Base-by-base conservation (phyloP, 805 yeast genomes). In the Isabelozyma pseudorhagii region DNA sequence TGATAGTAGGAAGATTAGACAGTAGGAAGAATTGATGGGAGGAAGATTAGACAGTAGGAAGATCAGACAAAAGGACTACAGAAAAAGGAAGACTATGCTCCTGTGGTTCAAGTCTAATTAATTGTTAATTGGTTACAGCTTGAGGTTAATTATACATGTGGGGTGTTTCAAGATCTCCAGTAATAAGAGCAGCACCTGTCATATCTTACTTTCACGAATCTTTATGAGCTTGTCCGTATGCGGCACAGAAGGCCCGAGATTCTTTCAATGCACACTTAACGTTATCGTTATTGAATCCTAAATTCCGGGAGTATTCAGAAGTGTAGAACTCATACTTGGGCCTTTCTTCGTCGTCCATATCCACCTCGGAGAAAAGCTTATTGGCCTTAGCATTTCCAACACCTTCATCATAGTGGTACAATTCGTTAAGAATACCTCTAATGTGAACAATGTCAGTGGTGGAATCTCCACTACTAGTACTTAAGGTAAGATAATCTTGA, bases 391-490 rank as follows among this genome's bases (percentile, higher is more conserved):
- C 45, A 6, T 27, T 25, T 11, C 31, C 31, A 36, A 36, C 34
- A n/a, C 54, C 44, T 10, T 54, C 56, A n/a, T 45, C 45, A 7
- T 54, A 38, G 8, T 45, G 42, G 14, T 56, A 46, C 25, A 65
- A 48, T 8, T 56, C 58, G 13, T 54, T 55, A 44, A 74, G 55
- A 4, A 72, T 48, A 2, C 74, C 73, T 44, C 58, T 62, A 9
- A 74, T 57, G 49, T 71, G 69, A 13, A 74, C 50, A 10, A 64
- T 56, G 44, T 66, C 66, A 13, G 71, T 71, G 13, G 74, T 71
- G 28, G 57, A 54, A 54, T 74, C 78, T 8, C 69, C 66, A 21
- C 68, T 67, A 1, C 77, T 71, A 9, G 69, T 54, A 3, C 75
- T 55, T 21, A 74, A 59, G 1, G 74, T 63, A 53, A 72, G 47